Evolutionary conservation across 2,329 filamentous ascomycete species (phyloP), one percentile per base, ranked within the genome.

Genomic region (Talaromyces verruculosus): DNA sequence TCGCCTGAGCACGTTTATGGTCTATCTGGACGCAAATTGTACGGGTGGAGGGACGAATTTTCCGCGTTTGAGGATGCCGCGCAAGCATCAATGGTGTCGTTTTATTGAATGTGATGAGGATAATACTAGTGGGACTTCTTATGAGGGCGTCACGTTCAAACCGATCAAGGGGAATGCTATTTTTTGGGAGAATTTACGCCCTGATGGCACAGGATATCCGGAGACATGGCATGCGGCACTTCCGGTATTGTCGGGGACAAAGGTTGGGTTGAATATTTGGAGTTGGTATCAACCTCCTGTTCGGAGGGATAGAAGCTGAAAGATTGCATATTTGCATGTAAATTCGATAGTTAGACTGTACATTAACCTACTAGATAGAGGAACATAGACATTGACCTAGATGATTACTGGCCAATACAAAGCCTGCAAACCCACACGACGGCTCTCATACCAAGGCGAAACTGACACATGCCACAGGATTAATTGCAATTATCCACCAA

Each of bases 221-320:
- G 85, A 88, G 75, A 86, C 84, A 37, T 86, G 86, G 80, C 87
- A 89, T 80, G 85, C 85, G 51, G 86, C 85, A 5, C 77, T 87
- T 71, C 85, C 86, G 8, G 86, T 89, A 0, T 75, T 76, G 59
- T 78, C 74, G 47, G 87, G 87, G 1, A 79, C 76, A 43, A 88
- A 89, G 77, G 81, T 88, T 65, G 87, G 86, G 0, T 74, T 88
- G 75, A 88, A 89, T 76, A 87, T 89, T 67, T 89, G 87, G 87
- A 87, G 84, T 74, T 88, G 85, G 85, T 84, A 83, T 73, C 84
- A 86, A 75, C 75, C 75, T 61, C 73, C 74, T 33, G 61, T 61
- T 2, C 64, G 64, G 35, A 30, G 37, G 55, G 33, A 22, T 28
- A 5, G 25, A 61, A 28, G 17, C 3, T 19, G 43, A 15, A 37